Evolutionary conservation across 2,329 filamentous ascomycete species (phyloP), one percentile per base, ranked within the genome.

Genomic region (Ambrosiella beaveri): DNA sequence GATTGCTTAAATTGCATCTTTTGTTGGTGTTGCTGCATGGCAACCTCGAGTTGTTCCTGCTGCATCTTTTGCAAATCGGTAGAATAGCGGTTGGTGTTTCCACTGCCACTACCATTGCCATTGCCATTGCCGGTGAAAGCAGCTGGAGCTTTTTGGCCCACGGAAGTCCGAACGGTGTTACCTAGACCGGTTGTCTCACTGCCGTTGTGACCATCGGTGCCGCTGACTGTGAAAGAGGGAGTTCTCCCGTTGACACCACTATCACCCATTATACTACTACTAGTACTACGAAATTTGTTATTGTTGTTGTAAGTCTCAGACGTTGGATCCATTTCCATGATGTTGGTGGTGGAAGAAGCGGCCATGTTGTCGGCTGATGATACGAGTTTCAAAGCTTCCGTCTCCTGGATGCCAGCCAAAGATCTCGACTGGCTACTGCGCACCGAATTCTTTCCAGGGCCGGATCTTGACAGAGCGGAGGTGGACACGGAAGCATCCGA

Each of bases 401-500:
- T 73, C 66, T 81, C 79, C 60, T 75, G 75, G 57, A 81, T 81
- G 62, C 79, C 76, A 3, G 75, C 76, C 44, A 81, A 69, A 0
- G 74, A 77, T 36, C 74, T 69, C 61, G 74, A 78, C 19, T 71
- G 70, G 35, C 72, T 71, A 62, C 76, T 79, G 52, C 74, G 70
- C 2, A 75, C 66, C 3, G 77, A 81, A 19, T 72, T 71, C 66
- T 78, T 80, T 56, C 77, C 77, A 0, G 77, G 73, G 1, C 77
- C 78, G 59, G 77, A 71, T 39, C 78, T 74, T 2, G 76, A 73
- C 59, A 73, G 65, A 17, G 69, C 68, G 13, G 67, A 65, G 36
- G 70, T 36, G 1, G 56, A 38, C 8, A 35, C 55, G 27, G 27
- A 27, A 4, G 27, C 27, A 27, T 27, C 27, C 27, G 27, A 27